These are phyloP conservation scores for Chlamydomonas incerta DNA, from an alignment of 139 green algal species.

Conservation along the genomic window DNA sequence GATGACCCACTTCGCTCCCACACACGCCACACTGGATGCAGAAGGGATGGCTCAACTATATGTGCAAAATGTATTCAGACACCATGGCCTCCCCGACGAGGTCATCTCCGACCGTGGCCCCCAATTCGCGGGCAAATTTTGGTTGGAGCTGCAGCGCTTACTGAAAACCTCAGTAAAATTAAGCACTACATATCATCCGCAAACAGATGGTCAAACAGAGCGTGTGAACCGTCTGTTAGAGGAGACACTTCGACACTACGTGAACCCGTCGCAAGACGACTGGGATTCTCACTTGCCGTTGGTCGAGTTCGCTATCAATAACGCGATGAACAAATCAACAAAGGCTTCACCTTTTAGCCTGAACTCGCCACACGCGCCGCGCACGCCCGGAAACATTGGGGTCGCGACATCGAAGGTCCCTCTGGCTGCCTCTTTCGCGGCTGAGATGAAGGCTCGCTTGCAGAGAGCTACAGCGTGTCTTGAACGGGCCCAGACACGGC, in stretches of 20 bases:
- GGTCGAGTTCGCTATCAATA: constrained; percentile 73
- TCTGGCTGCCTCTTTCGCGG: neutral
- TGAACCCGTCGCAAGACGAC: constrained; percentile 43
- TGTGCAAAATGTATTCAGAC: constrained; percentile 34
- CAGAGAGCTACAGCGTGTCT: constrained; percentile 17
- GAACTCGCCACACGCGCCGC: constrained; percentile 9
- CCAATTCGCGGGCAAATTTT: constrained; percentile 52
- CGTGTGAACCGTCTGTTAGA: constrained; percentile 68
- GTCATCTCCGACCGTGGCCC: constrained; percentile 59
- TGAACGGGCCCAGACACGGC: constrained; percentile 34
- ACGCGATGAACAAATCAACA: constrained; percentile 16
- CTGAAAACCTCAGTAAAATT: neutral
- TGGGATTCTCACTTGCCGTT: constrained; percentile 62
- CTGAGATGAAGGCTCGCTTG: neutral
- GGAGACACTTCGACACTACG: constrained; percentile 65
- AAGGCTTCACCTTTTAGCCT: constrained; percentile 56
- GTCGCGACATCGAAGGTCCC: neutral
- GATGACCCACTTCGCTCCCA: constrained; percentile 50
- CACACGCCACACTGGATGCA: neutral
- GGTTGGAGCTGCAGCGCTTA: neutral
- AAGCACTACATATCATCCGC: constrained; percentile 39
- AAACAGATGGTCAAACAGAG: constrained; percentile 75
- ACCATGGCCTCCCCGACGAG: constrained; percentile 40
- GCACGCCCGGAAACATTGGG: neutral
- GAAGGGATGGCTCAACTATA: constrained; percentile 43